Base-by-base conservation (phyloP, 176 grass and related monocot genomes). In the Bolboschoenus planiculmis region DNA sequence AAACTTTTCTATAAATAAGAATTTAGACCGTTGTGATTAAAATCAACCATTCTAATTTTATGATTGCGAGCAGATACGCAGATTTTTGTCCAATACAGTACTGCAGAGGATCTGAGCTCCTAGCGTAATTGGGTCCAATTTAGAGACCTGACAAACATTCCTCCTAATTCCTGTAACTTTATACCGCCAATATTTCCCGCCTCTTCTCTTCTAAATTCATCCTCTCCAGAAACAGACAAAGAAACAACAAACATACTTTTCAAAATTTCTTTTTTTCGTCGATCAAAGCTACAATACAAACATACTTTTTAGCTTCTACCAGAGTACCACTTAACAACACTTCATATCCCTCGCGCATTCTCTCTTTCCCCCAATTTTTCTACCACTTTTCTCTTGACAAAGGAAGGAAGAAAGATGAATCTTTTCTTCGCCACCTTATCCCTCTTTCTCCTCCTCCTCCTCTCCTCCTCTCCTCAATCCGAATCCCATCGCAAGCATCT, bases 401-500 rank as follows among this genome's bases (percentile, higher is more conserved):
- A 64, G 7, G 8, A 15, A 60, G 24, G 10, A 59, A 80, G 51
- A 26, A 81, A 31, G 57, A 81, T 81, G 79, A 81, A 48, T 18
- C n/a, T 44, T 62, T 61, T 20, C 11, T 63, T 81, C 40, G 21
- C 35, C 56, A 44, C 55, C 55, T 43, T 81, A 44, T 81, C 5
- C 13, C 10, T 44, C 79, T 46, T 24, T 37, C 30, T 81, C 56
- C 39, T 81, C 56, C 40, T 81, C 56, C 56, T 81, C 56, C 58
- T 81, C 57, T 59, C 53, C 15, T 61, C 14, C 79, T 18, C 37
- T 63, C 36, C 59, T 31, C 40, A 6, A 37, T 59, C 56, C 26
- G 35, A 43, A 56, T 61, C 56, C 55, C 79, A 61, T 4, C 35
- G 57, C 40, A 85, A 85, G 36, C 66, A 51, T 33, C 39, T 82